Evolutionary conservation across 108 stramenopile genomes (phyloP), one percentile per base, ranked within the genome.

Genomic region (Craspedostauros australis): DNA sequence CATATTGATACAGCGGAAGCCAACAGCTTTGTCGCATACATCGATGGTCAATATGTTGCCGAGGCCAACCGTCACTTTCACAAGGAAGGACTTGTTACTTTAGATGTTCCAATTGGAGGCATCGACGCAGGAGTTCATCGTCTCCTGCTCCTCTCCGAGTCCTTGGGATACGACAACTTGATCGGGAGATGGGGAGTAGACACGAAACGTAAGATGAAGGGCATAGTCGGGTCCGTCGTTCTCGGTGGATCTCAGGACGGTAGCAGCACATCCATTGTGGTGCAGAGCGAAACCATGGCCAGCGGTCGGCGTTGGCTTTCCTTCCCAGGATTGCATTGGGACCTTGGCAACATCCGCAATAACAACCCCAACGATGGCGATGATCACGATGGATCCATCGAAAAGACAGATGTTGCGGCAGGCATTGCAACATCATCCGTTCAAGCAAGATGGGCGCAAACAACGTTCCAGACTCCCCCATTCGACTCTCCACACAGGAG

Each of bases 111-210:
- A 11, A 39, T 60, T 46, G 64, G 54, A 14, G 2, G 42, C 28
- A 15, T 74, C 27, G 19, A 28, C 19, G 41, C 9, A n/a, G 58
- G 63, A 5, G 1, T 33, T 8, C 67, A 74, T 32, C 50, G 50
- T n/a, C 50, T 78, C 19, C 34, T 53, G 0, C 61, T 80, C 22
- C 59, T 80, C 3, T 68, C 64, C 2, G 79, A 80, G 39, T 73
- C 70, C 9, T 27, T 80, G 18, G 79, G 79, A 3, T 69, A 72
- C 39, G 22, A 50, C 44, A 80, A 80, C 60, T 53, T 80, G 39
- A 60, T 80, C 37, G 79, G 79, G 29, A 39, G 79, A 42, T 80
- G 70, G 60, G 71, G 71, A 19, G 68, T 43, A 15, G 32, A 30
- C n/a, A 70, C 73, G 2, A 32, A 25, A 26, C 45, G 62, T 29